Percentiles rank a stretch among this genome's conserved stretches.
Evolutionary conservation across 805 yeast species (phyloP).

Genomic region (Starmerella kuoi): DNA sequence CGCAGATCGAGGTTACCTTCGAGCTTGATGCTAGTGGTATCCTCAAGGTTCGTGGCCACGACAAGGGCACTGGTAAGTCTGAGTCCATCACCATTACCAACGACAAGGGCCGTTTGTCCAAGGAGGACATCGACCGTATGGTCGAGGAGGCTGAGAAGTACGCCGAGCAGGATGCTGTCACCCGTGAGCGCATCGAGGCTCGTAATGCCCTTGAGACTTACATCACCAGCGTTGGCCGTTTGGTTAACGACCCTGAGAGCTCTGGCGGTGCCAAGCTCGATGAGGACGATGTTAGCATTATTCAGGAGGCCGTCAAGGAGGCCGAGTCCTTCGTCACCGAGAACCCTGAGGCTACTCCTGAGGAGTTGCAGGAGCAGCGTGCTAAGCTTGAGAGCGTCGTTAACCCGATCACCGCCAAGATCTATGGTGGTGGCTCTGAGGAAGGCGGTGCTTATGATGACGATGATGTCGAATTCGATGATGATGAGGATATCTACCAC

Average conservation of each 20-base stretch:
- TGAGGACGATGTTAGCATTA: constrained; percentile 82
- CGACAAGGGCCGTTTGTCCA: constrained; percentile 85
- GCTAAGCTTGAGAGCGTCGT: constrained; percentile 71
- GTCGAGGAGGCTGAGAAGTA: constrained; percentile 93
- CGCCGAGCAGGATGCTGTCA: constrained; percentile 79
- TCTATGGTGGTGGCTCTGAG: constrained; percentile 46
- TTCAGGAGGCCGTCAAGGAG: constrained; percentile 78
- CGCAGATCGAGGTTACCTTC: constrained; percentile 83
- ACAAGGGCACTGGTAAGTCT: constrained; percentile 87
- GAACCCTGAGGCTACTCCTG: constrained; percentile 74
- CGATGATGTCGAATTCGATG: constrained; percentile 34
- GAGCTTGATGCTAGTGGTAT: constrained; percentile 81
- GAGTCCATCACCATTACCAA: constrained; percentile 85
- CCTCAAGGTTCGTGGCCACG: constrained; percentile 73
- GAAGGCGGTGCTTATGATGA: constrained; percentile 43
- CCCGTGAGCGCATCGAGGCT: constrained; percentile 75
- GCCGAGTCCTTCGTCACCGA: constrained; percentile 77
- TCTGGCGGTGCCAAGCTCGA: constrained; percentile 61
- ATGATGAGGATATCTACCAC: constrained; percentile 23
- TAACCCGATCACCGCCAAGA: constrained; percentile 82
- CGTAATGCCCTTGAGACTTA: constrained; percentile 82
- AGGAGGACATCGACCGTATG: constrained; percentile 94
- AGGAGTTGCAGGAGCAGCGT: constrained; percentile 87
- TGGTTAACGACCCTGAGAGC: constrained; percentile 40
- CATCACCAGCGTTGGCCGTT: constrained; percentile 69